Base-by-base conservation (phyloP, 805 yeast genomes). In the Kazachstania africana region DNA sequence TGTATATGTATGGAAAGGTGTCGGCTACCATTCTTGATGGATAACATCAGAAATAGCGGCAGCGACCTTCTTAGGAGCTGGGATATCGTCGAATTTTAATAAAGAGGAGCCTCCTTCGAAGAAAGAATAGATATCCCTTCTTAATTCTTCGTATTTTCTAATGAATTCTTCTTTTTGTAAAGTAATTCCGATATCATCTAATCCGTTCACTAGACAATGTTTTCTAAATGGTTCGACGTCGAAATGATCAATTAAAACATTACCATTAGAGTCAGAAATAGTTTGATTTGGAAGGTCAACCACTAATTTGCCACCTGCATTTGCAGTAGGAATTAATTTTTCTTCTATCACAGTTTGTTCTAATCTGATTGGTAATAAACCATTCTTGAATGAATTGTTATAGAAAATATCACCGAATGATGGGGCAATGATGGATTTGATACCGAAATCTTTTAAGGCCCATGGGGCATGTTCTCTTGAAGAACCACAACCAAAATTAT, bases 381-480 rank as follows among this genome's bases (percentile, higher is more conserved):
- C 95, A 61, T 91, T 91, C 67, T 91, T 91, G 68, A 82, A 82
- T 33, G 96, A 87, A 68, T 91, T 91, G 66, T 82, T 91, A 74
- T 83, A 87, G 69, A 91, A 91, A 48, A 91, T 91, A 62, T 91
- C 98, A 58, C 97, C 98, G 47, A 88, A 91, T 1, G 96, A 85
- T 36, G 97, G 98, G 5, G 97, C 97, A 58, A 91, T 87, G 52
- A 91, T 81, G 41, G 88, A 78, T 59, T 81, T 78, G 59, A 91
- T 85, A 60, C 98, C 98, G 51, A 91, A 91, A 62, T 91, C 98
- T 50, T 85, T 87, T 44, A 91, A 70, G 2, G 98, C 97, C 98
- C 98, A 91, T 36, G 98, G 97, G 21, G 98, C 98, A 53, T 91
- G 98, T 61, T 91, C 98, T 71, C 98, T 83, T 2, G 96, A 87